A percentile compares a stretch with the other conserved stretches of the same genome.
Evolutionary conservation across 192 early-diverging fungal genomes (phyloP).

Genomic region (Coemansia sp.): DNA sequence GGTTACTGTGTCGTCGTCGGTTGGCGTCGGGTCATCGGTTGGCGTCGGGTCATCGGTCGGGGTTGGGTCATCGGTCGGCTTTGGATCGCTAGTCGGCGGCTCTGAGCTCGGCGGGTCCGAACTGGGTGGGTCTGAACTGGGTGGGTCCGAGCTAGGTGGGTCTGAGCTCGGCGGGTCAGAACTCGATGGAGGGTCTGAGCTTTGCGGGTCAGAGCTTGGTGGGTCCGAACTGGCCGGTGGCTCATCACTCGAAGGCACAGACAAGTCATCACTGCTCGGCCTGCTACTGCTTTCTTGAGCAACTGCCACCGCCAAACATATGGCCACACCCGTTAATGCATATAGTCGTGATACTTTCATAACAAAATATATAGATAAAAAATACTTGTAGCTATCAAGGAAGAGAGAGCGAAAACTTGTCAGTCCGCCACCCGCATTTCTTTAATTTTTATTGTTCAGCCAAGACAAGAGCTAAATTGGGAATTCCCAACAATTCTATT

Average conservation of each 20-base stretch:
- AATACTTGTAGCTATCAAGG: neutral
- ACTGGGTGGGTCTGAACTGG: neutral
- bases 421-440: neutral
- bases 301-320: neutral
- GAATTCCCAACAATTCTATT: neutral
- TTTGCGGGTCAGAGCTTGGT: neutral
- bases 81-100: neutral
- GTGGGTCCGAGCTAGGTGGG: neutral
- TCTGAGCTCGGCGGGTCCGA: neutral
- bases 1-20: neutral
- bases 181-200: neutral
- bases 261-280: neutral
- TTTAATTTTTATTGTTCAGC: neutral
- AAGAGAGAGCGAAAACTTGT: too few relatives aligned
- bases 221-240: neutral
- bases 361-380: neutral
- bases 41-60: neutral
- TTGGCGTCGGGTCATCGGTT: neutral
- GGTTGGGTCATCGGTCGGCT: neutral
- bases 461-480: neutral
- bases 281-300: neutral
- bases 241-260: neutral
- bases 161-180: neutral
- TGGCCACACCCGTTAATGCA: neutral
- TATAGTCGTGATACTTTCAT: conserved; percentile 1